Evolutionary conservation across 441 rosid species (phyloP).

Genomic region (Theobroma grandiflorum): DNA sequence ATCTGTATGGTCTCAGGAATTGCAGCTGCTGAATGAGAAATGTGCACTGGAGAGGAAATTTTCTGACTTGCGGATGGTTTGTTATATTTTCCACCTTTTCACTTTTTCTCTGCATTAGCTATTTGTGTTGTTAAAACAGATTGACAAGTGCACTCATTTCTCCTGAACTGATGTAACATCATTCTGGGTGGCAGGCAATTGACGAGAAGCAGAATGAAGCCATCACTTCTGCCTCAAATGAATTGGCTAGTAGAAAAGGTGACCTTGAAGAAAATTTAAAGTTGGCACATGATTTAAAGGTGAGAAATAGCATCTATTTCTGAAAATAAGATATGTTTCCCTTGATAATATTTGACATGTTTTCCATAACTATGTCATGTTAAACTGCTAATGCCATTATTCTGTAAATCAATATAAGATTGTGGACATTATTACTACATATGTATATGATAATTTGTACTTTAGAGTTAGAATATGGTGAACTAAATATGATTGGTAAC

Average conservation of each 20-base stretch:
- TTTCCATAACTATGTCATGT: neutral
- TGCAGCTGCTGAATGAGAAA: slow-evolving; percentile 85
- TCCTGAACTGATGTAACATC: slow-evolving; percentile 30
- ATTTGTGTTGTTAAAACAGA: slow-evolving; percentile 25
- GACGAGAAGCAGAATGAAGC: slow-evolving; percentile 92
- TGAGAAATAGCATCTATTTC: slow-evolving; percentile 32
- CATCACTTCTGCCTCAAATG: slow-evolving; percentile 71
- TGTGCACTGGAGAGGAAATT: slow-evolving; percentile 83
- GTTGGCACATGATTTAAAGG: slow-evolving; percentile 89
- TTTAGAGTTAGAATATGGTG: neutral
- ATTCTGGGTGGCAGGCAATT: slow-evolving; percentile 63
- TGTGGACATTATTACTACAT: neutral
- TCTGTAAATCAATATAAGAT: neutral
- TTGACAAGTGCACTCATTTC: slow-evolving; percentile 7
- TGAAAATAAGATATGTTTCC: neutral
- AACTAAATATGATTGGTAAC: neutral
- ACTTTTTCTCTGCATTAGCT: neutral
- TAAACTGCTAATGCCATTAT: neutral
- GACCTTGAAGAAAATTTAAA: slow-evolving; percentile 85
- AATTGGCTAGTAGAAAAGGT: slow-evolving; percentile 77
- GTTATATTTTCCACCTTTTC: slow-evolving; percentile 32
- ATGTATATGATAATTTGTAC: neutral
- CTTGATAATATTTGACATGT: slow-evolving; percentile 11
- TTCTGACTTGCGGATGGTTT: slow-evolving; percentile 93
- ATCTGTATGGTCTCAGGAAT: slow-evolving; percentile 64